Base-by-base conservation (phyloP, 2,329 filamentous ascomycete species). In the Aspergillus cejpii region DNA sequence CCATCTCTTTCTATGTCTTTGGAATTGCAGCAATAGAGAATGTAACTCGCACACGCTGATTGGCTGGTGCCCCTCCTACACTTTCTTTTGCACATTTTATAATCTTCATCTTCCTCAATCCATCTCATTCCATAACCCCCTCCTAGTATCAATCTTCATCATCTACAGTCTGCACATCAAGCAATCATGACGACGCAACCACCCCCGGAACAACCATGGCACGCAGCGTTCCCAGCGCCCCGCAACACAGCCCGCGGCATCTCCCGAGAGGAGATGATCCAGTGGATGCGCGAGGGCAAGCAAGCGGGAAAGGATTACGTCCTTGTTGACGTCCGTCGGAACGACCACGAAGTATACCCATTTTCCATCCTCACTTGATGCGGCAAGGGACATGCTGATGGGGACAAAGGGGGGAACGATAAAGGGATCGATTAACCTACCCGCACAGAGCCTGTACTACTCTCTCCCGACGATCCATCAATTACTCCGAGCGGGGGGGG, bases 401-500 rank as follows among this genome's bases (percentile, higher is more conserved):
- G n/a, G n/a, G n/a, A n/a, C n/a, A n/a, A n/a, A 56, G 77, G 81
- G 81, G 20, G 81, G 80, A 31, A 82, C 79, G 0, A 76, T 84
- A 43, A 64, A 65, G 6, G 74, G 72, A 2, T 80, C 79, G 1
- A 67, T 84, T 17, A 71, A 71, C 44, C 57, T 70, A 0, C 67
- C 66, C 1, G 67, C 68, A 1, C 68, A 71, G 50, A 69, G 59
- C 43, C 48, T 72, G 2, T 68, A 67, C 44, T 59, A 56, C 6
- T 59, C 62, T 0, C 48, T 71, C 5, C 59, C 67, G 19, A 64
- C 63, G 0, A 33, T 71, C 11, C 66, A 67, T 45, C 43, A 48
- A 2, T 45, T 71, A 14, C 52, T 68, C 3, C 49, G 52, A 6
- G 54, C 52, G 19, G 60, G 59, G 8, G 53, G 53, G 0, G 56